These are phyloP conservation scores for Penicillium freii DNA, from an alignment of 2,329 filamentous ascomycete species.

Conservation along the genomic window DNA sequence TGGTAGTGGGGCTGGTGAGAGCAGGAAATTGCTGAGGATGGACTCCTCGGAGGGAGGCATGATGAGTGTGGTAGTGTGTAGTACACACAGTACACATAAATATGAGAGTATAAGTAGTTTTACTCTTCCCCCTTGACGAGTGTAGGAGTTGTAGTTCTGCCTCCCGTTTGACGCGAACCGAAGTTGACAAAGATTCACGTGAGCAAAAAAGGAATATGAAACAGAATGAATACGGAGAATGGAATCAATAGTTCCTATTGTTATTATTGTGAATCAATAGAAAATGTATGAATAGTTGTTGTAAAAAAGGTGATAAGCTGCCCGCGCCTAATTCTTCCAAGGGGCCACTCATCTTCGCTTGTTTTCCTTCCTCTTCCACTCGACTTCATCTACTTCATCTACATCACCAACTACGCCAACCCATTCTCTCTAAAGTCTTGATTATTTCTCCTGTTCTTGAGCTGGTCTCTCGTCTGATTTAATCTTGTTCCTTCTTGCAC, in stretches of 20 bases:
- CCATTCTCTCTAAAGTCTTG: background rate
- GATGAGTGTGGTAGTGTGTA: constrained; percentile 15
- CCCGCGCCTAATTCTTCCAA: constrained; percentile 14
- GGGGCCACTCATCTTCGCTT: constrained; percentile 17
- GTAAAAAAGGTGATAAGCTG: constrained; percentile 7
- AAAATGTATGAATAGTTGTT: background rate
- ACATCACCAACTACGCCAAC: background rate
- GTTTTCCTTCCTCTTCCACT: constrained; percentile 3
- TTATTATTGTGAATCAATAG: background rate
- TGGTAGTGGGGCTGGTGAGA: constrained; percentile 71
- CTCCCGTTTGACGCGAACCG: background rate
- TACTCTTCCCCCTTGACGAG: background rate
- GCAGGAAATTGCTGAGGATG: constrained; percentile 74
- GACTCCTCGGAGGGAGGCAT: constrained; percentile 74
- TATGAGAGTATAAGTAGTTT: background rate
- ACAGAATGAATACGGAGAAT: background rate
- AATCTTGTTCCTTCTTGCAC: background rate
- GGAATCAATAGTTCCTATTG: background rate
- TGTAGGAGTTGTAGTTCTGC: background rate
- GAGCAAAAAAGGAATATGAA: background rate
- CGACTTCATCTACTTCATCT: background rate
- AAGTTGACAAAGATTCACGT: background rate
- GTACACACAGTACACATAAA: background rate
- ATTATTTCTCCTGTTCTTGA: background rate
- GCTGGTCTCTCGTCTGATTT: background rate